Percentiles rank a stretch among this genome's conserved stretches.
These are phyloP conservation scores for Fusarium caatingaense DNA, from an alignment of 2,329 filamentous ascomycete species.

Conservation along the genomic window DNA sequence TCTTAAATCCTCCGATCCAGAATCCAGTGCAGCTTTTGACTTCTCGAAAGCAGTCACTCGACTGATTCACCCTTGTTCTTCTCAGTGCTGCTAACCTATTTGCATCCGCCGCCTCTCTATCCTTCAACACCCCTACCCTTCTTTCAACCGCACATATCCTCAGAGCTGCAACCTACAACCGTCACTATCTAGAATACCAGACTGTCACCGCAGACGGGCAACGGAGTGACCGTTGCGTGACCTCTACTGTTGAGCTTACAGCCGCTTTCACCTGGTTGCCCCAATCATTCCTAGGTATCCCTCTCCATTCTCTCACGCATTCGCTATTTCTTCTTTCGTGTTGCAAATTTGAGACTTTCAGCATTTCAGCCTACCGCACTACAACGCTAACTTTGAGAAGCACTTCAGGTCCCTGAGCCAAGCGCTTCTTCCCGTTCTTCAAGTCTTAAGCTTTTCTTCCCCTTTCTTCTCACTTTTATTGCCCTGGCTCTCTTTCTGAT, in stretches of 20 bases:
- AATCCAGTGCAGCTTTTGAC: background rate
- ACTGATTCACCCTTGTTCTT: background rate
- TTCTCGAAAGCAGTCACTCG: background rate
- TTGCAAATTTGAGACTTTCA: background rate
- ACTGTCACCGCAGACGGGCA: background rate
- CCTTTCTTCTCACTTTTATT: background rate
- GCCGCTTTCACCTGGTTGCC: background rate
- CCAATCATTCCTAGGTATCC: background rate
- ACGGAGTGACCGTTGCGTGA: background rate
- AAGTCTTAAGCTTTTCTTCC: background rate
- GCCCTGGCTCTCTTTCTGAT: background rate
- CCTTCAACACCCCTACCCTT: background rate
- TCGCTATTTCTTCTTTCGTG: background rate
- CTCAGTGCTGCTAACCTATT: background rate
- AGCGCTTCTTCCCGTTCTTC: background rate
- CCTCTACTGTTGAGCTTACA: background rate
- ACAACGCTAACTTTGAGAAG: background rate
- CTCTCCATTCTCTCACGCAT: background rate
- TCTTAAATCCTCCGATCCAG: background rate
- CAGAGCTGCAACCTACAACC: background rate
- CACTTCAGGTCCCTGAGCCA: background rate
- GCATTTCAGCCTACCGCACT: background rate
- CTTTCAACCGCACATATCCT: background rate
- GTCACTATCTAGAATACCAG: background rate
- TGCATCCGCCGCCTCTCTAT: background rate